Evolutionary conservation across 2,329 filamentous ascomycete genomes (phyloP).

Genomic region (Penicillium sp.): DNA sequence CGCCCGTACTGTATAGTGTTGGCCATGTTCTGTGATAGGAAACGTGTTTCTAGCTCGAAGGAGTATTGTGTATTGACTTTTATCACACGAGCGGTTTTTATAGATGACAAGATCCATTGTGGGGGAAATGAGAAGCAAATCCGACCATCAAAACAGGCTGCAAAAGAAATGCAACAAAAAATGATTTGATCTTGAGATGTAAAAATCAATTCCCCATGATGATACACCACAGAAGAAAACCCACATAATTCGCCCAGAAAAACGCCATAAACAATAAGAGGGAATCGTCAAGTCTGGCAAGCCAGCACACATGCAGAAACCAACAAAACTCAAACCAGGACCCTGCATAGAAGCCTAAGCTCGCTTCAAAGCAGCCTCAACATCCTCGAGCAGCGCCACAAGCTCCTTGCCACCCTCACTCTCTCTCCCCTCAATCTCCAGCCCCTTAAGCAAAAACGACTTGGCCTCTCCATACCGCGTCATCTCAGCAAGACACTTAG

Average conservation of each 20-base stretch:
- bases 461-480: constrained; percentile 76
- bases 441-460: constrained; percentile 70
- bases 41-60: too few relatives aligned
- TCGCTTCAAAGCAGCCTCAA: constrained; percentile 62
- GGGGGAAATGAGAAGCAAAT: not conserved
- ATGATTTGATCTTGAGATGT: not conserved
- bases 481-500: constrained; percentile 88
- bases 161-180: not conserved
- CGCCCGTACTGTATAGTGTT: too few relatives aligned
- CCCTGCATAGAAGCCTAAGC: not conserved
- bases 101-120: too few relatives aligned
- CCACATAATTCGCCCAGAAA: constrained; percentile 1
- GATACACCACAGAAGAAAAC: not conserved
- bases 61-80: too few relatives aligned
- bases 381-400: constrained; percentile 59
- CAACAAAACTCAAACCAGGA: not conserved
- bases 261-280: constrained; percentile 9
- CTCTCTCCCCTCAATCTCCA: constrained; percentile 74
- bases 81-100: not conserved
- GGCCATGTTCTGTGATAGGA: too few relatives aligned
- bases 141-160: not conserved
- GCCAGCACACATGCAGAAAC: constrained; percentile 9
- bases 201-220: not conserved
- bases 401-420: constrained; percentile 50
- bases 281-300: constrained; percentile 9